phyloP scores from a whole-genome alignment of 176 grass and related monocot genomes.

The Cymbopogon citratus region DNA sequence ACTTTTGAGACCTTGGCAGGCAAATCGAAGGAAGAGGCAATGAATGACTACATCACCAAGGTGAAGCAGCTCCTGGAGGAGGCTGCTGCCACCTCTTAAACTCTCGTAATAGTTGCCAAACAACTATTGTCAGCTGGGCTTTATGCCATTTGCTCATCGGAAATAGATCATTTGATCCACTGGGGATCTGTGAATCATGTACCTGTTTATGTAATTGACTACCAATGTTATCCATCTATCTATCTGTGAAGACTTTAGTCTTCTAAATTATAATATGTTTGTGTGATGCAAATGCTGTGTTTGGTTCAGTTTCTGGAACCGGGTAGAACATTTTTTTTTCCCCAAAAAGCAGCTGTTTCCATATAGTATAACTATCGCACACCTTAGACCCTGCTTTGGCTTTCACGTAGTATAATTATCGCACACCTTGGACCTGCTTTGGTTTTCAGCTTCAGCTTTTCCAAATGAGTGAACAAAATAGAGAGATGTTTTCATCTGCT shows the following conservation, averaged over 20 bases:
- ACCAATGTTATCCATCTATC: neutral
- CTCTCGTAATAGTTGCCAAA: slow-evolving; percentile 26
- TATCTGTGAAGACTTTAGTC: neutral
- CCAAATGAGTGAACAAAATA: neutral
- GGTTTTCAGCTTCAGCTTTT: neutral
- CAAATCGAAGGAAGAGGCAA: slow-evolving; percentile 72
- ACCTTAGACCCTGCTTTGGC: too few species aligned
- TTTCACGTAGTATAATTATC: neutral
- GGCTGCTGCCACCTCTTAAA: slow-evolving; percentile 35
- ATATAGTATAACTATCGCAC: too few species aligned
- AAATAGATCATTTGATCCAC: slow-evolving; percentile 10
- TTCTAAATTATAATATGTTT: slow-evolving; percentile 3
- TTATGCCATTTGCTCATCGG: slow-evolving; percentile 11
- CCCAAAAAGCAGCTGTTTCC: too few species aligned
- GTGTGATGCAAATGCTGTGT: neutral
- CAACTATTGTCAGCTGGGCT: slow-evolving; percentile 7
- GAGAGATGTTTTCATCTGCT: too few species aligned
- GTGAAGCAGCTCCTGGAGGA: slow-evolving; percentile 71
- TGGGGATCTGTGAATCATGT: slow-evolving; percentile 36
- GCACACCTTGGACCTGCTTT: neutral
- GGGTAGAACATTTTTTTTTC: too few species aligned
- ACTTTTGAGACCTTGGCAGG: slow-evolving; percentile 27
- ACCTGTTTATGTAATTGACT: neutral
- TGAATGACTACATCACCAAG: slow-evolving; percentile 83
- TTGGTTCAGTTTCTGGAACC: neutral